These are phyloP conservation scores for Cordia subcordata DNA, from an alignment of 257 asterid species.

Conservation along the genomic window DNA sequence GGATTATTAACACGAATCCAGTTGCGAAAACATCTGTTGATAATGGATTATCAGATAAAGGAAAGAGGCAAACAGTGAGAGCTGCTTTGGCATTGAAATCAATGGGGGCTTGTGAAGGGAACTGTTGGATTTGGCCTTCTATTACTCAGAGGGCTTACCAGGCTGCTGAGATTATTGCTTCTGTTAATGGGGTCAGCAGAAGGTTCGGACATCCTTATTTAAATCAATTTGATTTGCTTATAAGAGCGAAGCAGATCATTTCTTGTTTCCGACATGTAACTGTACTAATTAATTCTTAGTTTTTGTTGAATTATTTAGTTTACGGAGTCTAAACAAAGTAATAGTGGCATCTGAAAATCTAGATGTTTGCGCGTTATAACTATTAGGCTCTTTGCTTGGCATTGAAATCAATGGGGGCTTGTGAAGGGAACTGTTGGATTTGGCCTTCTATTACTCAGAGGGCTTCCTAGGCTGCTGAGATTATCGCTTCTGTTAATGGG, in stretches of 20 bases:
- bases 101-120: slow-evolving; percentile 74
- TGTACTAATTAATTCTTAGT: neutral
- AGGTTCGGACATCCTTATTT: slow-evolving; percentile 29
- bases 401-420: too few species aligned
- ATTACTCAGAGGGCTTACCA: slow-evolving; percentile 96
- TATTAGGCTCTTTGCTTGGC: too few species aligned
- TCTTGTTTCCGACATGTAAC: too few species aligned
- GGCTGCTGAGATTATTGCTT: slow-evolving; percentile 93
- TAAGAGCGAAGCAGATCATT: too few species aligned
- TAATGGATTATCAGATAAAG: slow-evolving; percentile 68
- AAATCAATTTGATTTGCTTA: neutral
- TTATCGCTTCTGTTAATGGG: too few species aligned
- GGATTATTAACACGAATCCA: slow-evolving; percentile 88
- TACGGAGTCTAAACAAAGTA: too few species aligned
- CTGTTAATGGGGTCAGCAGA: slow-evolving; percentile 62
- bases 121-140: slow-evolving; percentile 98
- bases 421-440: too few species aligned
- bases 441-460: too few species aligned
- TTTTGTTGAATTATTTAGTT: too few species aligned
- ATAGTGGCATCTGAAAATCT: too few species aligned
- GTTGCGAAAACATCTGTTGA: slow-evolving; percentile 90
- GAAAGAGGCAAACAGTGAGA: slow-evolving; percentile 72
- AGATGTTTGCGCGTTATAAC: too few species aligned
- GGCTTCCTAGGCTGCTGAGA: too few species aligned
- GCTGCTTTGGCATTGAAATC: slow-evolving; percentile 72